Conservation (phyloP, 306 rosid species). For the Trifolium pratense region DNA sequence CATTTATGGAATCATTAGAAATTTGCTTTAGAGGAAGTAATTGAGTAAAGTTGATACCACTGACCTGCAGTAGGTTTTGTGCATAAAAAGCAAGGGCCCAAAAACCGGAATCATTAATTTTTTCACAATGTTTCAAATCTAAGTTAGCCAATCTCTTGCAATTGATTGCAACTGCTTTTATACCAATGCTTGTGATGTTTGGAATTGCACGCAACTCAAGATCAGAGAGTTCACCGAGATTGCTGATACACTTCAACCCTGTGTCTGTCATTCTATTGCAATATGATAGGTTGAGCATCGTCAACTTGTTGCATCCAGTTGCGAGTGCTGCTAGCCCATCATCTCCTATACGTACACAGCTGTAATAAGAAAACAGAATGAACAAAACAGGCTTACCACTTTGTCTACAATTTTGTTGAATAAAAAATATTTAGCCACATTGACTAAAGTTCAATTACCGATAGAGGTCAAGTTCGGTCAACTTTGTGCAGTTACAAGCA, state of each 20-base stretch:
- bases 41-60: conserved; percentile 10
- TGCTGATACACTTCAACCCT: conserved; percentile 55
- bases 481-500: conserved; percentile 57
- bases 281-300: conserved; percentile 66
- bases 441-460: conserved; percentile 53
- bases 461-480: conserved; percentile 70
- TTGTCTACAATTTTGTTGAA: conserved; percentile 14
- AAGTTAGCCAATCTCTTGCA: conserved; percentile 66
- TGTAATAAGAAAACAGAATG: conserved; percentile 45
- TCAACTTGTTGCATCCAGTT: conserved; percentile 60
- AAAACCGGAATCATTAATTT: conserved; percentile 64
- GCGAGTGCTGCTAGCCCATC: conserved; percentile 62
- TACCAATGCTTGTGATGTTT: conserved; percentile 59
- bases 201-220: conserved; percentile 65
- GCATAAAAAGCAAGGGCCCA: conserved; percentile 63
- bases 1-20: conserved; percentile 12
- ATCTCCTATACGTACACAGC: conserved; percentile 65
- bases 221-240: conserved; percentile 53
- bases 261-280: conserved; percentile 62
- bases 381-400: conserved; percentile 23
- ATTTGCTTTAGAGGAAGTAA: background rate
- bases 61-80: conserved; percentile 65
- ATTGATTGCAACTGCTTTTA: conserved; percentile 53
- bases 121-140: conserved; percentile 65
- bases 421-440: background rate